A percentile compares a stretch with the other conserved stretches of the same genome.
phyloP scores from a whole-genome alignment of 2,329 filamentous ascomycete species.

The Colletotrichum liaoningense region DNA sequence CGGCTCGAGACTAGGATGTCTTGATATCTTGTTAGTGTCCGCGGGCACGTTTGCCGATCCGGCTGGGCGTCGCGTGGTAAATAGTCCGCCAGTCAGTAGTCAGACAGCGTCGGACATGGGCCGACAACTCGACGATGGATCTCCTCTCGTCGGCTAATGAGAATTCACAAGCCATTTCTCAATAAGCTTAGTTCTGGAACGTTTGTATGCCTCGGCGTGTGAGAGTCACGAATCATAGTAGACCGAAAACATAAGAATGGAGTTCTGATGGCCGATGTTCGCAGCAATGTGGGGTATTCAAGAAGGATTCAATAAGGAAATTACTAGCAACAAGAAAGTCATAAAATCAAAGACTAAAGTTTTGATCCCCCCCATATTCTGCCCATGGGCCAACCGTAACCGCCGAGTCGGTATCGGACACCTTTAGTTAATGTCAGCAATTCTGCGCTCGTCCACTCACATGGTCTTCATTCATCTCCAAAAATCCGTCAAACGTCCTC shows the following conservation, averaged over 20 bases:
- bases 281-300: constrained; percentile 10
- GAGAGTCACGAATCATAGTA: not conserved
- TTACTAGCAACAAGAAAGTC: not conserved
- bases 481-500: not conserved
- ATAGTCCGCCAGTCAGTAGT: not conserved
- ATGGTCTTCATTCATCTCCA: not conserved
- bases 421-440: not conserved
- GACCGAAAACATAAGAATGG: not conserved
- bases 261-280: constrained; percentile 6
- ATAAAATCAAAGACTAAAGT: not conserved
- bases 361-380: not conserved
- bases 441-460: not conserved
- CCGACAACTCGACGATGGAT: not conserved
- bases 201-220: not conserved
- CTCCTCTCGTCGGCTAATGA: not conserved
- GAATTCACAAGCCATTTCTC: not conserved
- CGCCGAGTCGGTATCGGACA: not conserved
- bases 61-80: not conserved
- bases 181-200: not conserved
- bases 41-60: not conserved
- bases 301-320: constrained; percentile 13
- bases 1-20: not conserved
- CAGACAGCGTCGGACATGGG: not conserved
- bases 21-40: not conserved
- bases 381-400: constrained; percentile 1